phyloP scores from a whole-genome alignment of 2,329 filamentous ascomycete species.

The Sporothrix brunneoviolacea region DNA sequence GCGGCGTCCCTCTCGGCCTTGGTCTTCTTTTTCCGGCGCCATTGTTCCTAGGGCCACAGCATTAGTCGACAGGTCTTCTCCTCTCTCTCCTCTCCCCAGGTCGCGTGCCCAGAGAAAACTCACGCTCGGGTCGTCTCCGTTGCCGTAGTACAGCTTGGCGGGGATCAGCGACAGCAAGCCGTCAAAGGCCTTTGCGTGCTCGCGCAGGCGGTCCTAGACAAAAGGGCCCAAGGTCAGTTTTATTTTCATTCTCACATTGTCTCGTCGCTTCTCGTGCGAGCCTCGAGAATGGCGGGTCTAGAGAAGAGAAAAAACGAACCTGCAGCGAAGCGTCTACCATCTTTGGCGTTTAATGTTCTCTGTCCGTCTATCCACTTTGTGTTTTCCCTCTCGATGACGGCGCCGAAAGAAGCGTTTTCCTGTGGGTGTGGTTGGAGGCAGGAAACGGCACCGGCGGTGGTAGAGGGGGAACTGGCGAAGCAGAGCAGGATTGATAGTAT shows the following conservation, averaged over 20 bases:
- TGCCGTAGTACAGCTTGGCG: constrained; percentile 83
- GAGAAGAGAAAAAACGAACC: constrained; percentile 11
- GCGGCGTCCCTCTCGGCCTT: constrained; percentile 69
- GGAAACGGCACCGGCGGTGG: neutral
- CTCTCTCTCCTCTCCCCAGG: neutral
- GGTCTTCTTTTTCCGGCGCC: constrained; percentile 91
- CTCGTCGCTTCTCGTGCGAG: neutral
- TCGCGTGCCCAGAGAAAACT: constrained; percentile 30
- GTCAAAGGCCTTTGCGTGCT: constrained; percentile 70
- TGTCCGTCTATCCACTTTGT: no score
- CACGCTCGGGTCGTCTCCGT: constrained; percentile 78
- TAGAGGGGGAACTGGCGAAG: neutral
- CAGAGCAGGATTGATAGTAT: no score
- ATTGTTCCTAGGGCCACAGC: constrained; percentile 68
- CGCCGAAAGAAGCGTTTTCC: no score
- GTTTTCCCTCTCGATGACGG: no score
- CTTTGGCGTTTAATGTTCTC: no score
- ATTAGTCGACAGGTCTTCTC: no score
- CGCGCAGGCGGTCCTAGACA: constrained; percentile 48
- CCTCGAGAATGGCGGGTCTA: no score
- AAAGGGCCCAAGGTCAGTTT: neutral
- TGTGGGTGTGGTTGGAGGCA: neutral
- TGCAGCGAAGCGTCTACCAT: constrained; percentile 19
- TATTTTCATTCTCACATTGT: neutral
- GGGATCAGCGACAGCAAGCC: constrained; percentile 82